Base-by-base conservation (phyloP, 352 stramenopile genomes). In the Phytopythium chamaehyphon region DNA sequence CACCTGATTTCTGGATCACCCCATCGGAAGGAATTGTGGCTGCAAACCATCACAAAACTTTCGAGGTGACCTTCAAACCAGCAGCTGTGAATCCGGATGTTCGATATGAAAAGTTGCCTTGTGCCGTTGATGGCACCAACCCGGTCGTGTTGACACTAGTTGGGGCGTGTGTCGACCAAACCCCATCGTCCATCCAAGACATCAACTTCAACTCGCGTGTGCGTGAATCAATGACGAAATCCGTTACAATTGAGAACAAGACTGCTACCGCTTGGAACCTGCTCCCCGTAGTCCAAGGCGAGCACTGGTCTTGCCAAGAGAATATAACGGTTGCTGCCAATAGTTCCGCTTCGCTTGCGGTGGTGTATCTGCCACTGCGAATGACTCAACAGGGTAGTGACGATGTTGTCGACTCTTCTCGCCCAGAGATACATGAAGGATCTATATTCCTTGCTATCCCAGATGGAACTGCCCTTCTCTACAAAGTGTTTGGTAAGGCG, bases 61-160 rank as follows among this genome's bases (percentile, higher is more conserved):
- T 98, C 33, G 92, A 98, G 19, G 73, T 98, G 23, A 90, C 83
- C 6, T 98, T 98, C 60, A 87, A 88, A 44, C 93, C 93, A 0
- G 44, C 53, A 0, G 54, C 54, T 7, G 71, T 95, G 10, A 82
- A 95, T 45, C 65, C 85, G 18, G 93, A 98, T 54, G 82, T 98
- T 45, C 76, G 89, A n/a, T 83, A 89, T 53, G 83, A 97, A 11
- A 70, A 79, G 28, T 64, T 97, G 6, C 61, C 61, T 9, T 90
- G 88, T 47, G 50, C 66, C 4, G 66, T 97, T 6, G 83, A 96
- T 15, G 70, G 69, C 23, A 61, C 64, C 11, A 39, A 70, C 3
- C 73, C 84, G 3, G 59, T 95, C 9, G 59, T 61, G 16, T 56
- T 98, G 14, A 93, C 82, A 14, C 68, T 96, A 9, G 76, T 86